Conservation (phyloP, 768 basidiomycete genomes). For the Agaricus blazei region DNA sequence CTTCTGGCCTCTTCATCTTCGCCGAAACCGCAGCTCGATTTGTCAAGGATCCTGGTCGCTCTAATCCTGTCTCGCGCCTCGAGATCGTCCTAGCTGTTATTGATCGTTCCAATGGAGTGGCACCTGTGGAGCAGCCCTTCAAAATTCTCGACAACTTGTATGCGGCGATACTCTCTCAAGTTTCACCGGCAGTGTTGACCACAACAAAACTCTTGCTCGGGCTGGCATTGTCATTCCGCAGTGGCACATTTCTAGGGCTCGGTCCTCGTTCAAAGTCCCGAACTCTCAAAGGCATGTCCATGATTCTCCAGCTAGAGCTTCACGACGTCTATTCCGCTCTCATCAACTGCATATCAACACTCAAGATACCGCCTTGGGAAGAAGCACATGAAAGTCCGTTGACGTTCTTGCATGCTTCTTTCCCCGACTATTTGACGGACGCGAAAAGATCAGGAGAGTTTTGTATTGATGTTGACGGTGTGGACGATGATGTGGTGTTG, state of each 20-base stretch:
- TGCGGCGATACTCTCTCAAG: not conserved
- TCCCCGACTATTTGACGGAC: no score
- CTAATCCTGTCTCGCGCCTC: not conserved
- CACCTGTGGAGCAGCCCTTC: not conserved
- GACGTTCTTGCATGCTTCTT: no score
- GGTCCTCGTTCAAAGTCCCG: not conserved
- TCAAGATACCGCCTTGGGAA: not conserved
- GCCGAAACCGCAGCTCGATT: not conserved
- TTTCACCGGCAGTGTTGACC: not conserved
- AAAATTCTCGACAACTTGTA: not conserved
- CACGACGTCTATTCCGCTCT: not conserved
- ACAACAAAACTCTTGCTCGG: not conserved
- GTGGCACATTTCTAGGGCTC: not conserved
- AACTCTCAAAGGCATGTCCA: not conserved
- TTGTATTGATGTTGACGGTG: no score
- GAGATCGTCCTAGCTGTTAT: not conserved
- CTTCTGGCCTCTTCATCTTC: not conserved
- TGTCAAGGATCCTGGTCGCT: not conserved
- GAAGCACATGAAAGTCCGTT: not conserved
- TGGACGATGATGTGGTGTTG: no score
- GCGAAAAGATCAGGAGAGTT: no score
- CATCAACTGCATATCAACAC: not conserved
- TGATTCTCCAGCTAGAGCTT: not conserved
- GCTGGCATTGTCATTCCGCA: not conserved
- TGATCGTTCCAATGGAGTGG: no score